Base-by-base conservation (phyloP, 2,329 filamentous ascomycete species). In the Purpureocillium takamizusanense region DNA sequence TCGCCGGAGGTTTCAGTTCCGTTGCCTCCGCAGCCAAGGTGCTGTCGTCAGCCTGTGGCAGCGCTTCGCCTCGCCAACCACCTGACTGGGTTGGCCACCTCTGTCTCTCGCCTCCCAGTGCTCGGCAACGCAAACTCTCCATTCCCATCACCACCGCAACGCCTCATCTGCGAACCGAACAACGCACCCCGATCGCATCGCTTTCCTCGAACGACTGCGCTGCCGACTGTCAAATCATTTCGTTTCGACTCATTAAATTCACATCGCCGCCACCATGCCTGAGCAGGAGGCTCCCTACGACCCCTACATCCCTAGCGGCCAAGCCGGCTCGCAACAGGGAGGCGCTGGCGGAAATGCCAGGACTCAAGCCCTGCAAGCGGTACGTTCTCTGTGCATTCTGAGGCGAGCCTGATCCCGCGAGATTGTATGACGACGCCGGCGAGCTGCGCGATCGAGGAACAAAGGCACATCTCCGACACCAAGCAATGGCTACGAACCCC, bases 271-370 rank as follows among this genome's bases (percentile, higher is more conserved):
- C 52, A 64, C 48, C 52, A 77, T 77, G 73, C 64, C 73, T 51
- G 66, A 65, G 55, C 63, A 69, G 50, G 69, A 74, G 42, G 66
- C 72, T 58, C 86, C 86, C 51, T 94, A 94, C 66, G 86, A 94
- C 66, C 86, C 86, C 47, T 94, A 92, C 68, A 89, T 90, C 63
- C 86, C 86, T 57, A 78, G 76, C 59, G 79, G 78, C 63, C 71
- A 73, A 63, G 62, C 65, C 45, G 62, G 50, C 38, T 54, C 52
- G 42, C 61, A 62, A 42, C 52, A 57, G 50, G 23, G 50, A 61
- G 64, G 54, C 45, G 57, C 50, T 55, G 65, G 57, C 49, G 71
- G 62, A 48, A 75, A 64, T 59, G 61, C 63, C 44, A 63, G 75
- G 60, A 70, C 74, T 39, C 67, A 72, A 48, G 83, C 83, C 48